Percentiles rank a stretch among this genome's conserved stretches.
Evolutionary conservation across 106 monocot genomes (phyloP).

Genomic region (Platanthera guangdongensis): DNA sequence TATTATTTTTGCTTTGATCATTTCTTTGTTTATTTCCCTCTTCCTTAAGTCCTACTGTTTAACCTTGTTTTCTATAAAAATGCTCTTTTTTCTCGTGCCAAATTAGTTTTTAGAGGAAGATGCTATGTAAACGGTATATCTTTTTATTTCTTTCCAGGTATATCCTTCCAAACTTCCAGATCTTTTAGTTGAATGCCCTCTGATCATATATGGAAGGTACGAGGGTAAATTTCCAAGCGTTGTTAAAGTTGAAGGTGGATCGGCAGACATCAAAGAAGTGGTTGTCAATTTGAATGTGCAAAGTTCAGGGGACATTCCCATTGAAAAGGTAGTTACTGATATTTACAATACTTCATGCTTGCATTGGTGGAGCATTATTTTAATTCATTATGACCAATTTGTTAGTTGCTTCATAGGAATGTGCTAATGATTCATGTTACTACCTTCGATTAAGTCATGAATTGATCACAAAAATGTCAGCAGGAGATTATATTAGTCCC

Average conservation of each 20-base stretch:
- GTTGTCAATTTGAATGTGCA: slow-evolving; percentile 53
- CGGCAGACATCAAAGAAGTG: slow-evolving; percentile 59
- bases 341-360: background rate
- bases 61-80: background rate
- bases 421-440: background rate
- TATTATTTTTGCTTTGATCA: background rate
- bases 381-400: background rate
- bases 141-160: slow-evolving; percentile 42
- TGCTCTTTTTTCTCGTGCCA: background rate
- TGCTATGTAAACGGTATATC: background rate
- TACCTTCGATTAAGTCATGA: background rate
- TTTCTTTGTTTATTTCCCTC: background rate
- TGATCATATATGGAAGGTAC: slow-evolving; percentile 63
- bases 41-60: background rate
- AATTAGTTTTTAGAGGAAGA: background rate
- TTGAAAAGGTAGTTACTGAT: slow-evolving; percentile 53
- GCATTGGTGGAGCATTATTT: background rate
- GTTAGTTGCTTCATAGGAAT: background rate
- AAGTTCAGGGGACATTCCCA: slow-evolving; percentile 45
- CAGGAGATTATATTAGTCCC: too few relatives aligned
- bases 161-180: slow-evolving; percentile 66
- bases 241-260: slow-evolving; percentile 49
- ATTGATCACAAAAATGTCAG: too few relatives aligned
- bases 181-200: slow-evolving; percentile 52
- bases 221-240: slow-evolving; percentile 57